Conservation (phyloP, 371 early-diverging fungal genomes). For the Umbelopsis sp. region DNA sequence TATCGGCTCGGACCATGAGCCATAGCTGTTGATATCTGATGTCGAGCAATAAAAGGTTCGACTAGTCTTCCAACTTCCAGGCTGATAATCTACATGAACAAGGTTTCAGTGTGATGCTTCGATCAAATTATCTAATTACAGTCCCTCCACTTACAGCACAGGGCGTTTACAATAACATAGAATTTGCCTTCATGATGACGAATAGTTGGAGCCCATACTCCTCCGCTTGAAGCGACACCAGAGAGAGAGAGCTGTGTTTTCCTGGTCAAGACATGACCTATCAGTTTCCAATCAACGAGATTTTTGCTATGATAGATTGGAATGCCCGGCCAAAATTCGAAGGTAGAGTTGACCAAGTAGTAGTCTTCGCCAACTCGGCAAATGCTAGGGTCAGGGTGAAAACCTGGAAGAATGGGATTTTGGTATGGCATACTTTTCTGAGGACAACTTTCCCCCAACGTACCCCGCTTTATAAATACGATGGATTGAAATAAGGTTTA, state of each 20-base stretch:
- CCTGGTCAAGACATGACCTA: conserved; percentile 19
- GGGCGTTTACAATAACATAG: conserved; percentile 19
- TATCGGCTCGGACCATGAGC: conserved; percentile 29
- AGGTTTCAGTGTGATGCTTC: conserved; percentile 17
- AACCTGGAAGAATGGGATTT: conserved; percentile 34
- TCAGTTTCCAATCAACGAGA: conserved; percentile 26
- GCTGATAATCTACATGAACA: background rate
- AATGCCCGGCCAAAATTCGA: conserved; percentile 40
- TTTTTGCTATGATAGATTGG: conserved; percentile 36
- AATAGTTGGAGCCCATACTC: conserved; percentile 34
- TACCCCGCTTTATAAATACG: background rate
- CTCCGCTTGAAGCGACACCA: conserved; percentile 24
- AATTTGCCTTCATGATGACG: conserved; percentile 28
- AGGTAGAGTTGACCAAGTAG: conserved; percentile 41
- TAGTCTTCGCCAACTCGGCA: conserved; percentile 34
- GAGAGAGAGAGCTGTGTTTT: background rate
- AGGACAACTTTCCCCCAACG: background rate
- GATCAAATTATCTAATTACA: conserved; percentile 15
- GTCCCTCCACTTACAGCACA: conserved; percentile 22
- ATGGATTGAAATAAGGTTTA: background rate
- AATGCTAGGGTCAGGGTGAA: conserved; percentile 35
- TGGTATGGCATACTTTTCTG: conserved; percentile 5
- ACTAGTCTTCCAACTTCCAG: background rate
- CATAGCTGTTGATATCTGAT: conserved; percentile 22
- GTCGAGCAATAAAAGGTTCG: conserved; percentile 20